Evolutionary conservation across 129 eudicot genomes (phyloP).

Genomic region (Escallonia herrerae): DNA sequence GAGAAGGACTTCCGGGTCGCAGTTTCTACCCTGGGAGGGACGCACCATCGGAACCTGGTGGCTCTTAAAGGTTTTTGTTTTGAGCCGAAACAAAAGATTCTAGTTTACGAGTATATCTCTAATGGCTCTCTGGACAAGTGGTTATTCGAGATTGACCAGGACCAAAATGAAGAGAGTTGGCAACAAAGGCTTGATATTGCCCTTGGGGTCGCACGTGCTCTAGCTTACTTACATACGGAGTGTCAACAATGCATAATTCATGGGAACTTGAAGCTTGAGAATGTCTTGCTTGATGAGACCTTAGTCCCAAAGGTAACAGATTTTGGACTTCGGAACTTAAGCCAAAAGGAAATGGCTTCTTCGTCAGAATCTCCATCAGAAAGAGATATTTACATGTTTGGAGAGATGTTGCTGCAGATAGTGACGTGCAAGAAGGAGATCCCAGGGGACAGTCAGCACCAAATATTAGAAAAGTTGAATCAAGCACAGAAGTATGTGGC

Average conservation of each 20-base stretch:
- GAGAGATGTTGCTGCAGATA: conserved; percentile 54
- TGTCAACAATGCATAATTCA: conserved; percentile 65
- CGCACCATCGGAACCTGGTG: conserved; percentile 63
- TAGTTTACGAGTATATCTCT: conserved; percentile 46
- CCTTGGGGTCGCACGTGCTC: conserved; percentile 57
- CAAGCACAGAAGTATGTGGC: conserved; percentile 20
- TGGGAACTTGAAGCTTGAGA: conserved; percentile 65
- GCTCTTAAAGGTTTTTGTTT: conserved; percentile 61
- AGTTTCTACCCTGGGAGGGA: conserved; percentile 54
- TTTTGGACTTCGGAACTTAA: conserved; percentile 45
- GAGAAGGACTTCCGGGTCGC: conserved; percentile 60
- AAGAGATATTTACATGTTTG: conserved; percentile 58
- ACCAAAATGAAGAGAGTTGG: conserved; percentile 26
- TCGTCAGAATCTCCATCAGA: conserved; percentile 52
- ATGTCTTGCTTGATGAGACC: conserved; percentile 56
- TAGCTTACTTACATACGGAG: conserved; percentile 61
- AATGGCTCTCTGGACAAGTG: conserved; percentile 57
- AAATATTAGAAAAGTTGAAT: conserved; percentile 31
- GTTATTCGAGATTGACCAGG: conserved; percentile 26
- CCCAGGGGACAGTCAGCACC: conserved; percentile 21
- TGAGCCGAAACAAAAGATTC: conserved; percentile 41
- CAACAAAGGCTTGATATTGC: conserved; percentile 51
- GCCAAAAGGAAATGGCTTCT: conserved; percentile 22
- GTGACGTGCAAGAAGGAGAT: conserved; percentile 36
- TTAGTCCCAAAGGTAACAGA: conserved; percentile 55